Base-by-base conservation (phyloP, 2,329 filamentous ascomycete species). In the Colletotrichum shisoi region DNA sequence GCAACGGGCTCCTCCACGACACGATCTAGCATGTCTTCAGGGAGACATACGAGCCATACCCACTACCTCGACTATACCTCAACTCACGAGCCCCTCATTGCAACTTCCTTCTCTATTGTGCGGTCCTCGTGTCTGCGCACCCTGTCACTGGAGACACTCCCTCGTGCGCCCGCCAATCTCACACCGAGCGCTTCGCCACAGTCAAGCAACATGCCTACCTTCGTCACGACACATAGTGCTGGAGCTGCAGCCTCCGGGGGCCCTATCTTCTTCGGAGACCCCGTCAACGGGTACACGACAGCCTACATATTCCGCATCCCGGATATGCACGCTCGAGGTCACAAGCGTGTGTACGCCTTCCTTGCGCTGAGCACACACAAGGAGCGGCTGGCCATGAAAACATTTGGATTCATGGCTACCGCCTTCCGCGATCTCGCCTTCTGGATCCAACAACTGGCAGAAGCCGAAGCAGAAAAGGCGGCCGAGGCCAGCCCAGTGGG, bases 251-350 rank as follows among this genome's bases (percentile, higher is more conserved):
- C 84, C 1, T 87, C 86, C 3, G 88, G 87, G 3, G 88, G 88
- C 0, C 87, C 88, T 37, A 89, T 91, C 60, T 89, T 91, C 75
- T 90, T 91, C 67, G 88, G 88, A 37, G 88, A 91, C 72, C 82
- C 86, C 1, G 75, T 84, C 0, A 84, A 87, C 1, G 88, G 88
- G 37, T 90, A 89, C 76, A 91, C 88, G 0, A 91, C 88, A 0
- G 88, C 88, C 15, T 90, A 89, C 75, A 88, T 90, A 70, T 91
- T 91, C 73, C 87, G 88, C 31, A 88, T 91, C 48, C 85, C 88
- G 7, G 88, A 91, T 73, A 81, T 89, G 42, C 87, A 89, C 70
- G 88, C 88, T 15, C 85, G 88, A 13, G 88, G 88, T 4, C 86
- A 89, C 71, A 88, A 89, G 76, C 84, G 88, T n/a, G 85, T 90